Conservation (phyloP, 192 early-diverging fungal genomes). For the Lobosporangium transversale region DNA sequence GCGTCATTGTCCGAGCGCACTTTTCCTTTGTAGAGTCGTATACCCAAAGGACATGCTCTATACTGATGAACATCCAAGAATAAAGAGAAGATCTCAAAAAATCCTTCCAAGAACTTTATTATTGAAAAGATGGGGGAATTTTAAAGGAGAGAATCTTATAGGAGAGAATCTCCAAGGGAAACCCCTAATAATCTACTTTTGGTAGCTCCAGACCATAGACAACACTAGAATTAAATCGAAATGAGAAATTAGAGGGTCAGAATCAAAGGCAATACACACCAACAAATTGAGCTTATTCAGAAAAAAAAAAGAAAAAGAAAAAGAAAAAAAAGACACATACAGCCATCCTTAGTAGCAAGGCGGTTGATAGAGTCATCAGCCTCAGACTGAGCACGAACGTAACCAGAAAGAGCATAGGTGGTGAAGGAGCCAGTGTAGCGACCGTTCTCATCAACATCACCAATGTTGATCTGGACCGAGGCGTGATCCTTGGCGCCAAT, state of each 20-base stretch:
- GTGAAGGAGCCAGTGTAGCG: constrained; percentile 75
- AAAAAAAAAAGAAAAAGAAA: constrained; percentile 1
- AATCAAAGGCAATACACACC: too few species aligned
- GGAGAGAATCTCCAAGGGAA: not conserved
- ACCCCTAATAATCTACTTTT: constrained; percentile 40
- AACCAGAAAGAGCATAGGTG: constrained; percentile 93
- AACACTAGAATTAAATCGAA: constrained; percentile 26
- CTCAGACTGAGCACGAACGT: constrained; percentile 89
- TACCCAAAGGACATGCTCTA: constrained; percentile 1
- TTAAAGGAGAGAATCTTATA: not conserved
- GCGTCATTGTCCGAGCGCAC: constrained; percentile 4
- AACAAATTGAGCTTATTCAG: too few species aligned
- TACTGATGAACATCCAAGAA: not conserved
- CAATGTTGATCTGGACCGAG: constrained; percentile 96
- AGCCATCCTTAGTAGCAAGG: constrained; percentile 78
- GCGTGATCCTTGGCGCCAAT: constrained; percentile 99
- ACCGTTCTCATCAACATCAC: constrained; percentile 89
- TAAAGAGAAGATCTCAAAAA: not conserved
- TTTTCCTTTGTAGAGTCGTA: not conserved
- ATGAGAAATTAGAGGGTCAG: not conserved
- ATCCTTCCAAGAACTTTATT: not conserved
- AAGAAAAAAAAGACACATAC: constrained; percentile 47
- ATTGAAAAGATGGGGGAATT: not conserved
- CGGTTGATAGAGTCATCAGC: constrained; percentile 97
- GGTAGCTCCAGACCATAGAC: constrained; percentile 55